Evolutionary conservation across 1,284 basidiomycete genomes (phyloP).

Genomic region (Bondarzewia mesenterica): DNA sequence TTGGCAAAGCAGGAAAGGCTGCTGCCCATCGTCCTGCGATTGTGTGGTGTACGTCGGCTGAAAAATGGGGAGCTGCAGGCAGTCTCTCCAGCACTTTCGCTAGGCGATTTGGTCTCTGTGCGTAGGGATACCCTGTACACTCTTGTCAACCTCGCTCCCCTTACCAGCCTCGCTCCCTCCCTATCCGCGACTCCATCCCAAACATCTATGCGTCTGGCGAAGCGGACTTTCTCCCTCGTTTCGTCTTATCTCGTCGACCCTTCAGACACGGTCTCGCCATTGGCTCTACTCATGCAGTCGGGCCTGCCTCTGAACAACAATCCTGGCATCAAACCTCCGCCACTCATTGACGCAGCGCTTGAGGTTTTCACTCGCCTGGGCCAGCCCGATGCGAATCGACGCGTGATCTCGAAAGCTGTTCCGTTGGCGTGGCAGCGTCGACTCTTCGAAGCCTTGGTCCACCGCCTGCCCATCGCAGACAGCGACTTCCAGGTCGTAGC

Average conservation of each 20-base stretch:
- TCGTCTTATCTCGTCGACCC: slow-evolving; percentile 74
- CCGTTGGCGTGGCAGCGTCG: slow-evolving; percentile 49
- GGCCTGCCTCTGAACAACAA: slow-evolving; percentile 34
- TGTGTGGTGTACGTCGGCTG: slow-evolving; percentile 43
- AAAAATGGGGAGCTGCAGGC: slow-evolving; percentile 36
- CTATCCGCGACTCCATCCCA: slow-evolving; percentile 20
- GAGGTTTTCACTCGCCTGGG: slow-evolving; percentile 78
- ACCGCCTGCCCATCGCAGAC: slow-evolving; percentile 75
- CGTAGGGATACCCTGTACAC: slow-evolving; percentile 77
- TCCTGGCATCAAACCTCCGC: slow-evolving; percentile 39
- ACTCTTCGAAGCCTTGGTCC: slow-evolving; percentile 66
- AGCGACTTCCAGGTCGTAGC: slow-evolving; percentile 66
- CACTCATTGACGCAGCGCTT: slow-evolving; percentile 68
- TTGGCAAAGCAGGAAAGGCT: slow-evolving; percentile 62
- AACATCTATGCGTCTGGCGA: slow-evolving; percentile 36
- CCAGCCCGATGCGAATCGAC: slow-evolving; percentile 75
- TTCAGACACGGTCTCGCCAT: slow-evolving; percentile 54
- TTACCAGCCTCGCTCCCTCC: slow-evolving; percentile 26
- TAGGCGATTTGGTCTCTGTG: slow-evolving; percentile 64
- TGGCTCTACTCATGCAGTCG: slow-evolving; percentile 44
- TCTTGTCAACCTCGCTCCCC: slow-evolving; percentile 56
- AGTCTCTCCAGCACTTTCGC: slow-evolving; percentile 48
- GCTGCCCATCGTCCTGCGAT: slow-evolving; percentile 58
- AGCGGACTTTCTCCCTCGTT: slow-evolving; percentile 60
- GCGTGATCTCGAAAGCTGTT: slow-evolving; percentile 56